phyloP scores from a whole-genome alignment of 805 yeast genomes.

The Pichia membranifaciens region DNA sequence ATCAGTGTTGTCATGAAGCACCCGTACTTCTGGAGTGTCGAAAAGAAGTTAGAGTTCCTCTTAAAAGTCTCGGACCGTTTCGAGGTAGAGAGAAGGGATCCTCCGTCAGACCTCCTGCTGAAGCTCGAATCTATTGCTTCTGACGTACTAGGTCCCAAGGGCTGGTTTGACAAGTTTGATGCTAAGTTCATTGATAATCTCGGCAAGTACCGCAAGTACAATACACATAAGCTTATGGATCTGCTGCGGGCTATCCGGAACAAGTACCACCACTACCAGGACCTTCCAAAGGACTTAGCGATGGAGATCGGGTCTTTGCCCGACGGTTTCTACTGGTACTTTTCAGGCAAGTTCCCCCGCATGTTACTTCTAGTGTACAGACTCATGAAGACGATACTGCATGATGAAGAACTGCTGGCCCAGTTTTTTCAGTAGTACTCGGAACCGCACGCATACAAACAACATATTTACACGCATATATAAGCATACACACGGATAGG shows the following conservation, averaged over 20 bases:
- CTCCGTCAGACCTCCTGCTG: constrained; percentile 52
- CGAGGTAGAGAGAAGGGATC: constrained; percentile 83
- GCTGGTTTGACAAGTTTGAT: constrained; percentile 79
- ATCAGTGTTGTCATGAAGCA: constrained; percentile 66
- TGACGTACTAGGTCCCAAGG: constrained; percentile 48
- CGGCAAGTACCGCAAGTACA: constrained; percentile 88
- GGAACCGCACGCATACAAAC: too few relatives aligned
- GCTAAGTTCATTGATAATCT: constrained; percentile 69
- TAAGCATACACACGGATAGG: too few relatives aligned
- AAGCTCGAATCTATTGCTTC: constrained; percentile 64
- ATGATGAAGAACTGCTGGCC: constrained; percentile 49
- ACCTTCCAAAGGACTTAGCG: constrained; percentile 65
- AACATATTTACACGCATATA: too few relatives aligned
- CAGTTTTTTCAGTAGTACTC: constrained; percentile 7
- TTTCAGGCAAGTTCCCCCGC: constrained; percentile 68
- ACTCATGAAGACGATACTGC: constrained; percentile 50
- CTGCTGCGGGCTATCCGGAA: constrained; percentile 83
- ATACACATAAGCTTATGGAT: constrained; percentile 73
- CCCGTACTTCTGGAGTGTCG: constrained; percentile 81
- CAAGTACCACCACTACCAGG: constrained; percentile 92
- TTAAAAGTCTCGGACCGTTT: constrained; percentile 86
- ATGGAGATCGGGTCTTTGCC: constrained; percentile 73
- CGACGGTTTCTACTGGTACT: constrained; percentile 75
- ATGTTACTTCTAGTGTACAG: constrained; percentile 69
- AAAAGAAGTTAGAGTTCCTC: constrained; percentile 74